Base-by-base conservation (phyloP, 495 filamentous ascomycete genomes). In the Tuber borchii region DNA sequence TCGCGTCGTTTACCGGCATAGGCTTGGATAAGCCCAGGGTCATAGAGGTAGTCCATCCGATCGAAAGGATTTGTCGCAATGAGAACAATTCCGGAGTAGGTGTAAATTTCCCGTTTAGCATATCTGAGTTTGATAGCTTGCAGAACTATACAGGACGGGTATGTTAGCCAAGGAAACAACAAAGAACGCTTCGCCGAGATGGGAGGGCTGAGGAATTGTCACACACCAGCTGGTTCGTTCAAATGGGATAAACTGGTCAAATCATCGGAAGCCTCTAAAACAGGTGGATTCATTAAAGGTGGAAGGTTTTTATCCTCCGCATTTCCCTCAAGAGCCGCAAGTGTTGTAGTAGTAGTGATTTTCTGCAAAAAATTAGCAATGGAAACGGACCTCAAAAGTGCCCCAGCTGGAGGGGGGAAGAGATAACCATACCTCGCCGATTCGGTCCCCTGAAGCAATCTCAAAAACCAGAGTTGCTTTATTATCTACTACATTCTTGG, bases 1-100 rank as follows among this genome's bases (percentile, higher is more conserved):
- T 93, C 93, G 79, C 95, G 90, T 84, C 97, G 95, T 85, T 96
- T 99, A 77, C 95, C 95, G 72, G 95, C 95, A 86, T 99, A 99
- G 26, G 97, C 93, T 85, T 99, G 95, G 14, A 99, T 94, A 93
- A 99, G 98, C 68, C 96, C 96, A 31, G 95, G 95, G 69, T 98
- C 95, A 85, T 99, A 99, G 77, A 99, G 89, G 44, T 95, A 98
- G 83, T 99, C 95, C 77, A 99, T 97, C 71, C 95, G 88, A 70
- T 97, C 95, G 81, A 99, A 99, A 14, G 95, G 95, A 86, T 99
- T 99, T 69, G 95, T 97, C 73, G 95, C 95, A 85, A 99, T 99
- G 79, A 99, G 86, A 74, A 99, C 95, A 83, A 99, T 99, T 81
- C 95, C 95, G 84, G 93, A 96, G 86, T 99, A 99, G 83, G 95